Conservation (phyloP, 2,329 filamentous ascomycete genomes). For the Lomentospora prolificans region DNA sequence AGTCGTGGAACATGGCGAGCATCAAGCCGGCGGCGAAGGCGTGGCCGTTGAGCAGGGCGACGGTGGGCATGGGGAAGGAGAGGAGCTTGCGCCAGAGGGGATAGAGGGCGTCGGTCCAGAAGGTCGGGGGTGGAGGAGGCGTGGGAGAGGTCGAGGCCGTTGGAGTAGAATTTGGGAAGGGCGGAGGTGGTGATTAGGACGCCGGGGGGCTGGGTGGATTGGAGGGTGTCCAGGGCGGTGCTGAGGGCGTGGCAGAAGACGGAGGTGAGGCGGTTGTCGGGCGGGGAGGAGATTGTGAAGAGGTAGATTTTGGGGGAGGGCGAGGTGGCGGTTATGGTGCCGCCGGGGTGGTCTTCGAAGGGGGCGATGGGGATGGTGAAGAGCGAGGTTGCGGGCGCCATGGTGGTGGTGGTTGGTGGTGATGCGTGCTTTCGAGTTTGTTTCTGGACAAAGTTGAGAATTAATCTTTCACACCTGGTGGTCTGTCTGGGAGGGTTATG, state of each 20-base stretch:
- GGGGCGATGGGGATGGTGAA: conserved; percentile 51
- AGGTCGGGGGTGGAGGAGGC: conserved; percentile 49
- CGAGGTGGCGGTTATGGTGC: conserved; percentile 52
- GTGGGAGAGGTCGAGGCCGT: conserved; percentile 68
- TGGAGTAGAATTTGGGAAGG: conserved; percentile 72
- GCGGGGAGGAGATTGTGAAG: conserved; percentile 58
- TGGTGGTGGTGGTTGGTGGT: neutral
- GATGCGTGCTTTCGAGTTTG: too few species aligned
- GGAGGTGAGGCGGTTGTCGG: conserved; percentile 67
- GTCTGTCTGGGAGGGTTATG: too few species aligned
- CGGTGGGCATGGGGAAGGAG: conserved; percentile 67
- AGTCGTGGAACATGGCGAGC: conserved; percentile 74
- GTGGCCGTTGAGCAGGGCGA: conserved; percentile 72
- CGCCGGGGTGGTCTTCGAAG: conserved; percentile 35
- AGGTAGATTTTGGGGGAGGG: conserved; percentile 57
- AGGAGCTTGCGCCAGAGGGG: conserved; percentile 6
- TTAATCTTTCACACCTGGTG: too few species aligned
- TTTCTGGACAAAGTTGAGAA: too few species aligned
- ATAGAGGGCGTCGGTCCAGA: conserved; percentile 36
- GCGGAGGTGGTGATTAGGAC: conserved; percentile 68
- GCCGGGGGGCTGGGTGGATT: conserved; percentile 53
- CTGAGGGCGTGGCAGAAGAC: conserved; percentile 58
- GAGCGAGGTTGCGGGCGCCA: conserved; percentile 22
- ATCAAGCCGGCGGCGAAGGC: conserved; percentile 76
- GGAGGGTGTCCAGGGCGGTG: conserved; percentile 64